phyloP scores from a whole-genome alignment of 345 rosid species.

The Citrus sinensis region DVS_A1.0 CM039164.1:5557001-5557500 shows the following conservation, averaged over 20 bases:
- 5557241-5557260: constrained; percentile 58
- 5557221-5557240: constrained; percentile 48
- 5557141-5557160: constrained; percentile 54
- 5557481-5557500: neutral
- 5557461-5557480: neutral
- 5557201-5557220: constrained; percentile 48
- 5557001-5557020: constrained; percentile 62
- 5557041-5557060: constrained; percentile 52
- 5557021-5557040: constrained; percentile 58
- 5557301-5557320: constrained; percentile 39
- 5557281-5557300: constrained; percentile 24
- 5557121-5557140: constrained; percentile 59
- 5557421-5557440: constrained; percentile 26
- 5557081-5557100: constrained; percentile 50
- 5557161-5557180: constrained; percentile 37
- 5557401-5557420: constrained; percentile 29
- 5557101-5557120: constrained; percentile 26
- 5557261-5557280: constrained; percentile 54
- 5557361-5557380: constrained; percentile 41
- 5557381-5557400: constrained; percentile 41
- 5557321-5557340: constrained; percentile 43
- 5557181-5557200: constrained; percentile 39
- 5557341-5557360: constrained; percentile 51
- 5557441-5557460: constrained; percentile 18
- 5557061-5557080: constrained; percentile 58